phyloP scores from a whole-genome alignment of 2,329 filamentous ascomycete genomes.

The Epichloe hybrida region DNA sequence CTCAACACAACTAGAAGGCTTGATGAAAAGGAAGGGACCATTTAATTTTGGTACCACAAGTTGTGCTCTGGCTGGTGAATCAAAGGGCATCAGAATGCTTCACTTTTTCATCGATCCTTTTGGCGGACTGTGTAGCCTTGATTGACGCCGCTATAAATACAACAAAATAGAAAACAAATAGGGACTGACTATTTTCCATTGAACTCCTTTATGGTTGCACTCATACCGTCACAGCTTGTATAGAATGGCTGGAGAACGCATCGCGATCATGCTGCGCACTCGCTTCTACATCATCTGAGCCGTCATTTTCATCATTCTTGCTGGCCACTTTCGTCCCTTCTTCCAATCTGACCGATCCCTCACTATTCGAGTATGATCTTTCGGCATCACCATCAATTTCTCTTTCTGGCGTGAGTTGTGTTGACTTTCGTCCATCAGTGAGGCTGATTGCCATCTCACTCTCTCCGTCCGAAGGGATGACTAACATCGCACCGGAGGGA shows the following conservation, averaged over 20 bases:
- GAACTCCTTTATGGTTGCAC: not conserved
- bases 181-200: not conserved
- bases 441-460: conserved; percentile 47
- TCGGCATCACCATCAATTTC: not conserved
- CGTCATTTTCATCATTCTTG: not conserved
- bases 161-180: conserved; percentile 13
- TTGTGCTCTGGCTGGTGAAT: not conserved
- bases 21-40: not conserved
- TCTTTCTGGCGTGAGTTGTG: conserved; percentile 37
- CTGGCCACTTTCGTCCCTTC: not conserved
- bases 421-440: conserved; percentile 43
- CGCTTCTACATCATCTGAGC: conserved; percentile 6
- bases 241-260: conserved; percentile 15
- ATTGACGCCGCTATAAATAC: conserved; percentile 8
- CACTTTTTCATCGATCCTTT: not conserved
- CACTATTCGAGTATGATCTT: not conserved
- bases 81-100: not conserved
- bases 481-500: conserved; percentile 26
- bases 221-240: conserved; percentile 22
- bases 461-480: conserved; percentile 42
- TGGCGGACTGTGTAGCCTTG: not conserved
- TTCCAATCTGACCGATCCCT: not conserved
- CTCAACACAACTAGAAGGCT: not conserved
- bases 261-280: conserved; percentile 15
- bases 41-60: not conserved